Evolutionary conservation across 2,329 filamentous ascomycete genomes (phyloP), one percentile per base, ranked within the genome.

Genomic region (Pleurostoma richardsiae): DNA sequence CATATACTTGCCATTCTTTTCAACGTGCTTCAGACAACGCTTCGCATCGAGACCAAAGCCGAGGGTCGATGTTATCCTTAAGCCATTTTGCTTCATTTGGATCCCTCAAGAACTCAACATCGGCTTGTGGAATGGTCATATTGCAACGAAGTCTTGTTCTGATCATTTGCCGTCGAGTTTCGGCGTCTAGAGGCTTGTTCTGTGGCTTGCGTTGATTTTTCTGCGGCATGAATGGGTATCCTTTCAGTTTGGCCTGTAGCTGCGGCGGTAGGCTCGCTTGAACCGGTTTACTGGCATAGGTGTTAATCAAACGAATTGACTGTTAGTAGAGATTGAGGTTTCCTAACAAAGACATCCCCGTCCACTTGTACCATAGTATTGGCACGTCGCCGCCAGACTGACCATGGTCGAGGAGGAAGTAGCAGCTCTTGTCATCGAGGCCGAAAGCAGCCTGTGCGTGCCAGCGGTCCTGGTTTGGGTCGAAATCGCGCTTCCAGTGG

Each of bases 381-480:
- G 48, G 49, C 10, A 52, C 46, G 33, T 55, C 48, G n/a, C 49
- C 45, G 33, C 10, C 38, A 11, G 28, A n/a, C 30, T 40, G 39
- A 39, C 53, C 53, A 41, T 53, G 47, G 39, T 55, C 53, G 28
- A 55, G 30, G 36, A 55, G 49, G 43, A 55, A 55, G 46, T 53
- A 53, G 45, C 51, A 55, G 6, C 27, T 39, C 7, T 46, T 48
- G 41, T 46, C 44, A 19, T 46, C 44, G 40, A 50, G 52, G 27
- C 41, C 53, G 46, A 53, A 55, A 27, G 42, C 30, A 5, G 48
- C 39, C 29, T 53, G 46, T 28, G 30, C 42, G 28, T 50, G 30
- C 45, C 47, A 55, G 33, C 53, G 51, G 38, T 53, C 49, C 10
- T 46, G 44, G 11, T 36, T 26, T 11, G 39, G 40, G 48, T 51